Evolutionary conservation across 441 rosid species (phyloP).

Genomic region (Aquilaria agallochum): DNA sequence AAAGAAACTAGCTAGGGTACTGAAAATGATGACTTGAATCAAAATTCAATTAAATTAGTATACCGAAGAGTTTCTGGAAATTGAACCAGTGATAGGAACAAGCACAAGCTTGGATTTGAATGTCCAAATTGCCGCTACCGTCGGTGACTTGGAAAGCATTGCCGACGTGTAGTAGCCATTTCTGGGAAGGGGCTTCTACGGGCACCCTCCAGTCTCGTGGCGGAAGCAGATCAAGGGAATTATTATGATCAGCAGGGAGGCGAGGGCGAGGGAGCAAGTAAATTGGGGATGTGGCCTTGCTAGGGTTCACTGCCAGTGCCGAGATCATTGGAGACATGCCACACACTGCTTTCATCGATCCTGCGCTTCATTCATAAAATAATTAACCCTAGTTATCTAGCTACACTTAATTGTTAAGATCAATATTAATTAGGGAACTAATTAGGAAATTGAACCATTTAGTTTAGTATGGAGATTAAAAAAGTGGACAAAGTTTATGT

Average conservation of each 20-base stretch:
- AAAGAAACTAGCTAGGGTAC: too few species aligned
- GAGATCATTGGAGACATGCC: conserved; percentile 88
- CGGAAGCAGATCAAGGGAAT: background rate
- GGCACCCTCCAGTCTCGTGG: conserved; percentile 72
- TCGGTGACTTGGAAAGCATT: conserved; percentile 60
- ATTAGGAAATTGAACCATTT: too few species aligned
- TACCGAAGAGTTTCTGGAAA: conserved; percentile 72
- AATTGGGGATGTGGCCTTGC: conserved; percentile 63
- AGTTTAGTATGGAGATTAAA: too few species aligned
- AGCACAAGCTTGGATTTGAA: conserved; percentile 52
- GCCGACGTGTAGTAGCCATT: conserved; percentile 77
- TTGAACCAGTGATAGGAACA: conserved; percentile 90
- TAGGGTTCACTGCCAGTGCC: conserved; percentile 71
- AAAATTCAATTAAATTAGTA: too few species aligned
- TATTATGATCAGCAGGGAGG: conserved; percentile 20
- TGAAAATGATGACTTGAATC: too few species aligned
- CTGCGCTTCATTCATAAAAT: conserved; percentile 26
- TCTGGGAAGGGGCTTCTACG: conserved; percentile 59
- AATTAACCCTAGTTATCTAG: background rate
- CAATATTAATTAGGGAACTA: too few species aligned
- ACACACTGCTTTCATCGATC: conserved; percentile 68
- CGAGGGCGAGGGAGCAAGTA: conserved; percentile 90
- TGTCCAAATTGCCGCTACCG: conserved; percentile 39
- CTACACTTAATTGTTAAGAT: too few species aligned
- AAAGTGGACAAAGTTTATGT: too few species aligned